Percentiles rank a stretch among this genome's conserved stretches.
phyloP scores from a whole-genome alignment of 208 protist genomes.

The Wallacemonas sp. region DNA sequence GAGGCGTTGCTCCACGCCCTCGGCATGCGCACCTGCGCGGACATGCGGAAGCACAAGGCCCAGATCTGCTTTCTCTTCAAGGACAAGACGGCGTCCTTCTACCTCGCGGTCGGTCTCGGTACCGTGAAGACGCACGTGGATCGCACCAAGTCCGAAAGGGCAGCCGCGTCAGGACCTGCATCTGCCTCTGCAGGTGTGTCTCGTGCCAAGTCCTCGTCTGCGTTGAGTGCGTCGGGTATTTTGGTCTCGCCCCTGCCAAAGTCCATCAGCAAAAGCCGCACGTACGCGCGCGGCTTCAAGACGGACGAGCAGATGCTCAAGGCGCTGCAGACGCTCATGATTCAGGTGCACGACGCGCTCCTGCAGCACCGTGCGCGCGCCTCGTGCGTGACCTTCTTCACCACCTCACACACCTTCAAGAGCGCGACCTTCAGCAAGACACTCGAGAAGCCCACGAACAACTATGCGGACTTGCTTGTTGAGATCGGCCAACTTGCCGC shows the following conservation, averaged over 20 bases:
- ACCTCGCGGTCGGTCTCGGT: conserved; percentile 57
- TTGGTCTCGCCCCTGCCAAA: conserved; percentile 30
- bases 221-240: too few species aligned
- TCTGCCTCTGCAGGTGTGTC: too few species aligned
- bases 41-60: conserved; percentile 33
- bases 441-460: conserved; percentile 32
- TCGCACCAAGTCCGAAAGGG: conserved; percentile 22
- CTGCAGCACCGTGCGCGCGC: conserved; percentile 26
- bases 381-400: conserved; percentile 25
- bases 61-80: conserved; percentile 59
- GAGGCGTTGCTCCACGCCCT: conserved; percentile 46
- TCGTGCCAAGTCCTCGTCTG: background rate
- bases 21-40: conserved; percentile 47
- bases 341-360: conserved; percentile 29
- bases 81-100: conserved; percentile 56
- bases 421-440: conserved; percentile 21
- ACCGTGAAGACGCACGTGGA: conserved; percentile 50
- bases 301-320: conserved; percentile 20
- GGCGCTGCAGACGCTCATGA: conserved; percentile 20
- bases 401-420: conserved; percentile 38
- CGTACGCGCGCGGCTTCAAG: conserved; percentile 25
- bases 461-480: conserved; percentile 19
- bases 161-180: background rate
- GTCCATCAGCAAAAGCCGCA: conserved; percentile 50
- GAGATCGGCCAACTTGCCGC: conserved; percentile 22